Conservation (phyloP, 495 filamentous ascomycete genomes). For the Lophiotrema nucula region DNA sequence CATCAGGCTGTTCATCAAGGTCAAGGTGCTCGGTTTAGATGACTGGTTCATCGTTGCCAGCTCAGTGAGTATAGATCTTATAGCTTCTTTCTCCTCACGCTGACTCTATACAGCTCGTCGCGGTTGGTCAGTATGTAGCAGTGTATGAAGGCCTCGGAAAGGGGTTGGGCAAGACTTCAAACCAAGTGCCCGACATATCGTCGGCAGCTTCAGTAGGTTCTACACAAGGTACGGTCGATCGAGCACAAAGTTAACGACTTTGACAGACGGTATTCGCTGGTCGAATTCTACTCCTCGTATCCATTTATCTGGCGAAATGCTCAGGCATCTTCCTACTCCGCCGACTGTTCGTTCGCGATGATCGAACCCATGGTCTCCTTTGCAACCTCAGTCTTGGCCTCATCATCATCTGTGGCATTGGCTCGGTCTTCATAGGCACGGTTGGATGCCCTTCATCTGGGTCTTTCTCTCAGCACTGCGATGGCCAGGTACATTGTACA, state of each 20-base stretch:
- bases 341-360: conserved; percentile 28
- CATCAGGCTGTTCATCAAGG: conserved; percentile 6
- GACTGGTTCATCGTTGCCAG: not conserved
- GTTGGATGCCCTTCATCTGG: conserved; percentile 18
- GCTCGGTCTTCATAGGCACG: conserved; percentile 16
- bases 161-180: conserved; percentile 6
- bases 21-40: conserved; percentile 6
- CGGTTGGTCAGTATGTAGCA: not conserved
- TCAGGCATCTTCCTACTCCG: conserved; percentile 35
- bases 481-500: conserved; percentile 4
- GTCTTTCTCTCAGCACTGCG: conserved; percentile 9
- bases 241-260: no score
- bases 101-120: not conserved
- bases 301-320: conserved; percentile 32
- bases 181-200: no score
- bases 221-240: no score
- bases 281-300: conserved; percentile 20
- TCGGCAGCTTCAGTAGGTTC: no score
- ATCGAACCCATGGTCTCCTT: conserved; percentile 3
- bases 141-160: not conserved
- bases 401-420: conserved; percentile 18
- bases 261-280: conserved; percentile 10
- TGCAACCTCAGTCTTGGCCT: conserved; percentile 31
- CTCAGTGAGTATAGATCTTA: not conserved
- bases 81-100: not conserved